Percentiles rank a stretch among this genome's conserved stretches.
Conservation (phyloP, 805 yeast genomes). For the Lipomyces anomalus region DNA sequence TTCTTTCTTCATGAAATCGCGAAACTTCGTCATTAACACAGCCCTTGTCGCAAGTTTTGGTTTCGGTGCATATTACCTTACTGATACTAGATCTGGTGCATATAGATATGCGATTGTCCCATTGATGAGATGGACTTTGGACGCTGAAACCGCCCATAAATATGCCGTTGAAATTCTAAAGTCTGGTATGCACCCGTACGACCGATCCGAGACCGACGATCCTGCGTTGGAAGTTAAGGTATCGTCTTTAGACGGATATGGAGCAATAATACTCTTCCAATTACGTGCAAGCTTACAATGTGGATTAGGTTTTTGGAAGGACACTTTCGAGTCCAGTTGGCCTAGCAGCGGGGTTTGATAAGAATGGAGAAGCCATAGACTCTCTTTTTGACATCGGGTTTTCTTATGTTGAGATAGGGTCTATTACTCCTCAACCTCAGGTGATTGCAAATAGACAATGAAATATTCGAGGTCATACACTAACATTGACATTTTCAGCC, state of each 20-base stretch:
- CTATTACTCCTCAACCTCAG: conserved; percentile 88
- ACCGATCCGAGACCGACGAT: conserved; percentile 43
- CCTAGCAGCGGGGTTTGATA: conserved; percentile 93
- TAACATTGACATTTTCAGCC: too few relatives aligned
- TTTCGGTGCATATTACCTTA: conserved; percentile 47
- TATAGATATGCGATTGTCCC: conserved; percentile 84
- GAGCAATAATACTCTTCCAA: not conserved
- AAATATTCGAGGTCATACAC: too few relatives aligned
- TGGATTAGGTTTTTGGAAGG: conserved; percentile 56
- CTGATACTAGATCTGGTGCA: conserved; percentile 75
- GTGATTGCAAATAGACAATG: too few relatives aligned
- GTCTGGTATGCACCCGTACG: conserved; percentile 59
- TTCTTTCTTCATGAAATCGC: conserved; percentile 6
- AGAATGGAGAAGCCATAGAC: conserved; percentile 88
- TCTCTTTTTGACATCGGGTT: conserved; percentile 72
- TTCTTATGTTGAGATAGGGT: conserved; percentile 86
- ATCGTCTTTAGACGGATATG: not conserved
- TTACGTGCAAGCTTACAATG: not conserved
- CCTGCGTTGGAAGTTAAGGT: conserved; percentile 46
- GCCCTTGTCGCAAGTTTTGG: conserved; percentile 17
- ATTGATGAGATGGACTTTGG: conserved; percentile 56
- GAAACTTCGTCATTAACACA: conserved; percentile 18
- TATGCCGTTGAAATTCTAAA: conserved; percentile 67
- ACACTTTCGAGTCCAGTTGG: conserved; percentile 73
- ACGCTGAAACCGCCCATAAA: conserved; percentile 82